These are phyloP conservation scores for Mariannaea sp. DNA, from an alignment of 2,329 filamentous ascomycete species.

Conservation along the genomic window DNA sequence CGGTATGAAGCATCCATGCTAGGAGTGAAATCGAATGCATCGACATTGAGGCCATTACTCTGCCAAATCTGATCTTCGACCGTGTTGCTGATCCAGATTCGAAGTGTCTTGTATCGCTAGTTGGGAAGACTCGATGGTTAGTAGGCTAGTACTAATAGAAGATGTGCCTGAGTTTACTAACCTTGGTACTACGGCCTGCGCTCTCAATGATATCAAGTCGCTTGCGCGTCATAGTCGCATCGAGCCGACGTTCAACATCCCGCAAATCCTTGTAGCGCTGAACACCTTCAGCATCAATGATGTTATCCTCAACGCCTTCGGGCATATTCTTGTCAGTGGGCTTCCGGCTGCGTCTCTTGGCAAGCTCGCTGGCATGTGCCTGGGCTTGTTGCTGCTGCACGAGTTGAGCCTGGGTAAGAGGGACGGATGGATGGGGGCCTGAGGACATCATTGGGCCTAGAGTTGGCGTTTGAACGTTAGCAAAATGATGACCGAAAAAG, in stretches of 20 bases:
- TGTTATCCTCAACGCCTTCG: slow-evolving; percentile 82
- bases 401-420: slow-evolving; percentile 60
- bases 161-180: slow-evolving; percentile 38
- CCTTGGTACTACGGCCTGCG: slow-evolving; percentile 74
- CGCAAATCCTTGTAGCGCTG: slow-evolving; percentile 82
- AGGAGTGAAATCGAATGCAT: slow-evolving; percentile 81
- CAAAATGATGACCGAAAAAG: no score
- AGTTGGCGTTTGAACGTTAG: slow-evolving; percentile 6
- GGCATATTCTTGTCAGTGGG: slow-evolving; percentile 95
- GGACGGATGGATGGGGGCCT: slow-evolving; percentile 55
- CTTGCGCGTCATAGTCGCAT: slow-evolving; percentile 94
- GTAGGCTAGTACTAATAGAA: not conserved
- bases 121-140: slow-evolving; percentile 6
- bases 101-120: slow-evolving; percentile 79
- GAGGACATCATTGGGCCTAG: slow-evolving; percentile 62
- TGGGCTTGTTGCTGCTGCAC: slow-evolving; percentile 57
- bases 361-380: slow-evolving; percentile 64
- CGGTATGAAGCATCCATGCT: slow-evolving; percentile 80
- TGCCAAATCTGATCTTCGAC: slow-evolving; percentile 96
- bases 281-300: slow-evolving; percentile 77
- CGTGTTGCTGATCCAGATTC: slow-evolving; percentile 94
- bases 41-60: slow-evolving; percentile 66
- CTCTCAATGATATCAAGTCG: slow-evolving; percentile 87
- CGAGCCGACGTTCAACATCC: slow-evolving; percentile 84
- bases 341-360: slow-evolving; percentile 82